These are phyloP conservation scores for Colletotrichum tanaceti DNA, from an alignment of 2,329 filamentous ascomycete species.

Conservation along the genomic window DNA sequence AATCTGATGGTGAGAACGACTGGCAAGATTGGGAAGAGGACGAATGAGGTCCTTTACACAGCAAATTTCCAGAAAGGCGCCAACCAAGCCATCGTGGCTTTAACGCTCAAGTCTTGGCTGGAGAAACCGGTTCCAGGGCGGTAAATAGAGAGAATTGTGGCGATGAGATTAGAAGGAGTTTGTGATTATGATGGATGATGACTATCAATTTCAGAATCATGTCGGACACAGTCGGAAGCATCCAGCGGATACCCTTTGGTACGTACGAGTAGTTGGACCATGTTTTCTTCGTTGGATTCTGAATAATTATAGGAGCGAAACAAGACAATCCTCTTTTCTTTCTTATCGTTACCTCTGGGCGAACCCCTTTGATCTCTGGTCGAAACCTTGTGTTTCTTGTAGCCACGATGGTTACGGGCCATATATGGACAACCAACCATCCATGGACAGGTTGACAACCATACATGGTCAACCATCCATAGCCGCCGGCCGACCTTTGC, in stretches of 20 bases:
- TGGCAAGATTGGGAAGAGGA: conserved; percentile 2
- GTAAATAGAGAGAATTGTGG: neutral
- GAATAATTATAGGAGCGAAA: too few relatives aligned
- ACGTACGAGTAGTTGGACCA: neutral
- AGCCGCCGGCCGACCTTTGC: neutral
- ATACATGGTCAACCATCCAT: too few relatives aligned
- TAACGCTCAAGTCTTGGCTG: neutral
- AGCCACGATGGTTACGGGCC: neutral
- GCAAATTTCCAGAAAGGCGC: neutral
- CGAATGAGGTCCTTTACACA: neutral
- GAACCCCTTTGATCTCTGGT: too few relatives aligned
- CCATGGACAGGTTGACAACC: too few relatives aligned
- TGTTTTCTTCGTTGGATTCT: too few relatives aligned
- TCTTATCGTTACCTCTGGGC: too few relatives aligned
- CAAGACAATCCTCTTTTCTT: too few relatives aligned
- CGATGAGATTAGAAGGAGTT: neutral
- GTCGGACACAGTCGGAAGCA: neutral
- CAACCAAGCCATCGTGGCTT: neutral
- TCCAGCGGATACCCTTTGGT: conserved; percentile 7
- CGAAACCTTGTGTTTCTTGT: neutral
- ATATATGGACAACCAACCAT: neutral
- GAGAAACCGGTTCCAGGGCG: too few relatives aligned
- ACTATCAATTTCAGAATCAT: neutral
- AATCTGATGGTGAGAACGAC: conserved; percentile 24
- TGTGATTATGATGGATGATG: neutral